Conservation (phyloP, 805 yeast species). For the Starmerella ratchasimensis region DNA sequence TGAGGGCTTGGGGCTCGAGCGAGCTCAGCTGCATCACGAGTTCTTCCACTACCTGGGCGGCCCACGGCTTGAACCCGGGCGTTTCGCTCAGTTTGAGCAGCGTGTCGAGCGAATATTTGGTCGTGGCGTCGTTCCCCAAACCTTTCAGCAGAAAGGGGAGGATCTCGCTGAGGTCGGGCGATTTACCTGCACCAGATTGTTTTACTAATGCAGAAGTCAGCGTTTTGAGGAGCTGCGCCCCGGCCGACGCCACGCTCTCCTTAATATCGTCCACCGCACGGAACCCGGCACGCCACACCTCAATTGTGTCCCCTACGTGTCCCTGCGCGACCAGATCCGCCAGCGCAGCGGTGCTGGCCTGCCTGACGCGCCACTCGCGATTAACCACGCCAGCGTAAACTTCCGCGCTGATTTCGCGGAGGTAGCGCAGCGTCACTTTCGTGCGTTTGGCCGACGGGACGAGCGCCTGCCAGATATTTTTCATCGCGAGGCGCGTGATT, state of each 20-base stretch:
- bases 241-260: slow-evolving; percentile 80
- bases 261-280: slow-evolving; percentile 87
- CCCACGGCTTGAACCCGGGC: slow-evolving; percentile 42
- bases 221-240: slow-evolving; percentile 49
- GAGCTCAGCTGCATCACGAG: slow-evolving; percentile 65
- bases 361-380: slow-evolving; percentile 86
- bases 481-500: slow-evolving; percentile 69
- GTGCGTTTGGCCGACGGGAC: slow-evolving; percentile 33
- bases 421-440: slow-evolving; percentile 41
- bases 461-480: slow-evolving; percentile 70
- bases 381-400: slow-evolving; percentile 55
- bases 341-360: slow-evolving; percentile 66
- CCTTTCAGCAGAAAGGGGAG: slow-evolving; percentile 11
- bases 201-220: slow-evolving; percentile 12
- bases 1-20: slow-evolving; percentile 79
- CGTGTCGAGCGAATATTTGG: slow-evolving; percentile 56
- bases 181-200: neutral
- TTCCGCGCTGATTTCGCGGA: slow-evolving; percentile 48
- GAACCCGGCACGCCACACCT: slow-evolving; percentile 78
- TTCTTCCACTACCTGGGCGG: slow-evolving; percentile 55
- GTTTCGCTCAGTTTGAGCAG: slow-evolving; percentile 57
- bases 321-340: slow-evolving; percentile 44
- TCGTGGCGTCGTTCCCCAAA: slow-evolving; percentile 5
- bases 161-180: slow-evolving; percentile 5
- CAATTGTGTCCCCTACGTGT: slow-evolving; percentile 24